Conservation (phyloP, 768 basidiomycete genomes). For the Suillus luteus region DNA sequence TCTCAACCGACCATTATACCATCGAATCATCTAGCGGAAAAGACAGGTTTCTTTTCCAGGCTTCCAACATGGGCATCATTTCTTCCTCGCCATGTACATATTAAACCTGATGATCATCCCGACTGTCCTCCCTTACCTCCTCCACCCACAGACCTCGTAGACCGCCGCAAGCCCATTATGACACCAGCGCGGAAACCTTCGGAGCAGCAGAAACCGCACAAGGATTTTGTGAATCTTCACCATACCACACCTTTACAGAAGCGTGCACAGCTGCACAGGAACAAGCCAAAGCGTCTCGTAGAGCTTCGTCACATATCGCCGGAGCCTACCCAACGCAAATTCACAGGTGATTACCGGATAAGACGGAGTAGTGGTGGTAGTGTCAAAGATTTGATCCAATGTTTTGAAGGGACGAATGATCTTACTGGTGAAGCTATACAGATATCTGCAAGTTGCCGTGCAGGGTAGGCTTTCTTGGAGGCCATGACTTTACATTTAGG, state of each 20-base stretch:
- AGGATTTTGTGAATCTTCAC: conserved; percentile 64
- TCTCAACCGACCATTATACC: conserved; percentile 20
- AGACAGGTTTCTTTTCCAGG: conserved; percentile 63
- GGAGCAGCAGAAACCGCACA: conserved; percentile 52
- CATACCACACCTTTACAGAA: conserved; percentile 44
- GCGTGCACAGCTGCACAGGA: conserved; percentile 47
- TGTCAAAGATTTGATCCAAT: conserved; percentile 70
- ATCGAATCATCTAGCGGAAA: conserved; percentile 44
- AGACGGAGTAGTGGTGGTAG: conserved; percentile 67
- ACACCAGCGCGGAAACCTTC: conserved; percentile 59
- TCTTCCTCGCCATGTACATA: conserved; percentile 8
- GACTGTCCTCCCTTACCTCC: conserved; percentile 43
- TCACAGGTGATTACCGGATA: conserved; percentile 31
- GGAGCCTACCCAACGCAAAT: conserved; percentile 37
- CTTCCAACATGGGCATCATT: conserved; percentile 48
- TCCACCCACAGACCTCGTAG: conserved; percentile 37
- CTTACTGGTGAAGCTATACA: not conserved
- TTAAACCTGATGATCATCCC: conserved; percentile 47
- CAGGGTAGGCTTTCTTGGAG: not conserved
- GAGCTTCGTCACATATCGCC: conserved; percentile 48
- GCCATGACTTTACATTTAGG: not conserved
- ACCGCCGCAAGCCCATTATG: conserved; percentile 51
- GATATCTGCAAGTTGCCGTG: not conserved
- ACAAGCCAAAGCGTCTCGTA: conserved; percentile 51
- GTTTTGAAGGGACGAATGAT: conserved; percentile 54